Base-by-base conservation (phyloP, 2,329 filamentous ascomycete species). In the Westerdykella sp. region DNA sequence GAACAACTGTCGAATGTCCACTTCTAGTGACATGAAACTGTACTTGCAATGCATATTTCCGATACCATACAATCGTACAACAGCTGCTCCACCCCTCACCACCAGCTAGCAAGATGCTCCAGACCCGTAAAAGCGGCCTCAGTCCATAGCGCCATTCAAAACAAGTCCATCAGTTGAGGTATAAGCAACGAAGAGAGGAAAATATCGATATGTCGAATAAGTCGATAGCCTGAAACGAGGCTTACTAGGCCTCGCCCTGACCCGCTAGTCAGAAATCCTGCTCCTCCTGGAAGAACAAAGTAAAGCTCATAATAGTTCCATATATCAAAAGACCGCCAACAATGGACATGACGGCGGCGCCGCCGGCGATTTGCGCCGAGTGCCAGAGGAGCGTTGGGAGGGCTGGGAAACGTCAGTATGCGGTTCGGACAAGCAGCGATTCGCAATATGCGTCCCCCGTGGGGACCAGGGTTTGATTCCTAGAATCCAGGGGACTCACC, bases 261-360 rank as follows among this genome's bases (percentile, higher is more conserved):
- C 55, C 60, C 50, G 55, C 49, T 55, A 61, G 56, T 59, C 72
- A 97, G 68, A 97, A 98, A 59, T 97, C 93, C 64, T 95, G 86
- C 67, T 97, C 89, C 70, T 97, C 90, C 66, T 91, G 85, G 76
- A 98, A 98, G 74, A 97, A 98, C 82, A 96, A 86, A 54, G 86
- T 84, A 69, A 98, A 98, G 72, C 86, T 93, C 71, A 98, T 94
- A 65, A 98, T 96, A 39, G 93, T 98, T 44, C 88, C 87, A 71
- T 98, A 98, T 66, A 98, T 98, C 65, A 98, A 73, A 46, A 96
- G 74, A 41, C 93, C 93, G 22, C 93, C 93, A 41, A 91, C 72
- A 57, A 98, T 85, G 41, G 87, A 94, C 93, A 98, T 98, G 65
- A 88, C 73, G 83, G 95, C 95, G 39, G 93, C 93, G 41, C 87